Evolutionary conservation across 495 filamentous ascomycete genomes (phyloP), one percentile per base, ranked within the genome.

Genomic region (Talaromyces liani): DNA sequence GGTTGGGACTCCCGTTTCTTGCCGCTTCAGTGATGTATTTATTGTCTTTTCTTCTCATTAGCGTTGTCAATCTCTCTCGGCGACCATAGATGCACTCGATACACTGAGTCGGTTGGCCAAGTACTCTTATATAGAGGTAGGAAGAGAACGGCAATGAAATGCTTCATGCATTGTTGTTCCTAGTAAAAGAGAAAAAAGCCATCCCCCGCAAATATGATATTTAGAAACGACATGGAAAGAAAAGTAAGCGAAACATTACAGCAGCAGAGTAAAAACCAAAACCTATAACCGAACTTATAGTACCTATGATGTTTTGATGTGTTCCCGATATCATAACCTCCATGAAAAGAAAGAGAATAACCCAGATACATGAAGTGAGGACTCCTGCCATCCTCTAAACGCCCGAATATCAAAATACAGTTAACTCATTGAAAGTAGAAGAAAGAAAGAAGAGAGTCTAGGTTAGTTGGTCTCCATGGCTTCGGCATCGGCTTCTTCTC

Each of bases 41-140:
- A 70, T 69, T 64, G 61, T 73, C 58, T 68, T 82, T 49, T 80
- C 83, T 8, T 85, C 84, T 69, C 74, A 83, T 58, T 71, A 77
- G 59, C 79, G 80, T 16, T 78, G 81, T 24, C 14, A 29, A 33
- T n/a, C 54, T 57, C 6, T 57, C 54, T 9, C 25, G 31, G 10
- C 77, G 85, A 27, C 79, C 77, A 36, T 82, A 85, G 67, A 76
- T 75, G 6, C 68, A 83, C 59, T 75, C 83, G 31, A 72, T 84
- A 54, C 74, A 75, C 2, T 20, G 8, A 20, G 45, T 49, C 18
- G 45, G 41, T 12, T 1, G 4, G 14, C 14, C 36, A 41, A 16
- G 14, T 41, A 41, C 29, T 31, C 29, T 31, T 41, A 5, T 16
- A 41, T 16, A 41, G 14, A 24, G 34, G 12, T n/a, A 41, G 14